Evolutionary conservation across 1,284 basidiomycete species (phyloP).

Genomic region (Cystobasidium pallidum): DNA sequence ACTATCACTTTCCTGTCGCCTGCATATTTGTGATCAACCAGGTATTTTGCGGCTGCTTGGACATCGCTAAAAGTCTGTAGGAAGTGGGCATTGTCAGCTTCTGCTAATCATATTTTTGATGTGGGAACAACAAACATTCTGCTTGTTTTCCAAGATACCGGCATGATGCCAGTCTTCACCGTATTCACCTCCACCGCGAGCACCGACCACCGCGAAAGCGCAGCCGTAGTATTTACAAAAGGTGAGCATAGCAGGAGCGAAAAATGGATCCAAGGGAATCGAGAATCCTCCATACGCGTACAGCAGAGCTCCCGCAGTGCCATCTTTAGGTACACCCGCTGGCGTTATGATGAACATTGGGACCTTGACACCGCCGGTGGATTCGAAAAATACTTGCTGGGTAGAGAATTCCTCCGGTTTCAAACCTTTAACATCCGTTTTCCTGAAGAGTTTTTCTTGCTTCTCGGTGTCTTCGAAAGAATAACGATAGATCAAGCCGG

Average conservation of each 20-base stretch:
- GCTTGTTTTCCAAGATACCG: conserved; percentile 72
- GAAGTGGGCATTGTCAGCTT: not conserved
- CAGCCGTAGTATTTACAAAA: conserved; percentile 75
- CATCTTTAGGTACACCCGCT: conserved; percentile 70
- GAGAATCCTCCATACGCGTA: conserved; percentile 84
- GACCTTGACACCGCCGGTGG: conserved; percentile 78
- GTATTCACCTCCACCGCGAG: conserved; percentile 72
- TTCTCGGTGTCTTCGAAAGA: conserved; percentile 61
- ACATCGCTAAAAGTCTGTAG: conserved; percentile 79
- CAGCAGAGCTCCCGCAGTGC: conserved; percentile 75
- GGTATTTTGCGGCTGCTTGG: conserved; percentile 70
- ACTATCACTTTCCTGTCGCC: conserved; percentile 74
- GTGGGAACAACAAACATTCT: conserved; percentile 53
- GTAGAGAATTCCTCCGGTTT: conserved; percentile 71
- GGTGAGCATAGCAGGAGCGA: conserved; percentile 70
- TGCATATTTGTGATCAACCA: conserved; percentile 72
- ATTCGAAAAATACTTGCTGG: conserved; percentile 76
- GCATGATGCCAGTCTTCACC: conserved; percentile 66
- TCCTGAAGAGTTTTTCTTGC: conserved; percentile 66
- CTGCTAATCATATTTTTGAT: conserved; percentile 43
- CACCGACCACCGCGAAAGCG: conserved; percentile 64
- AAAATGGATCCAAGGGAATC: conserved; percentile 72
- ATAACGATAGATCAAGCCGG: conserved; percentile 69
- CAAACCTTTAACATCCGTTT: conserved; percentile 68
- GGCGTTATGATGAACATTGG: conserved; percentile 81